Evolutionary conservation across 1,284 basidiomycete species (phyloP), one percentile per base, ranked within the genome.

Genomic region (Stygiomarasmius scandens): DNA sequence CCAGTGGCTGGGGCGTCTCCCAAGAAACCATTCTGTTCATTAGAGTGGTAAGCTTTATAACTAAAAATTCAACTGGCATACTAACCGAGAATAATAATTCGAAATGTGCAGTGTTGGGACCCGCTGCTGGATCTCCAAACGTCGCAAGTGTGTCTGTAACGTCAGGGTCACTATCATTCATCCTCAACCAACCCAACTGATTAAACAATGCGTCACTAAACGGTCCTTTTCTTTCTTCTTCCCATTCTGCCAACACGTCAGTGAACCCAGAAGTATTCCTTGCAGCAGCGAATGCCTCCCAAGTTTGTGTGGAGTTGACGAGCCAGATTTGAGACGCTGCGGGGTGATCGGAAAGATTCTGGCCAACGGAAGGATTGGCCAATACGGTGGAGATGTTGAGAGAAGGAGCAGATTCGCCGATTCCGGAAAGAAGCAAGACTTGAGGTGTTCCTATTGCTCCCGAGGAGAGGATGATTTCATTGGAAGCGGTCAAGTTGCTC

Each of bases 351-450:
- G 66, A 64, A 22, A 83, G 64, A 61, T 82, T 81, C 63, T 77
- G 70, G 14, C 81, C 80, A 27, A 80, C 78, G 53, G 69, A 66
- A 5, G 74, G 73, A 2, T 72, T 59, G 61, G 72, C 56, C 9
- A 74, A 58, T 10, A 76, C 61, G 1, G 70, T 53, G 23, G 57
- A 34, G 29, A 75, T 65, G 0, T 67, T 67, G 2, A 69, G n/a
- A 1, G 49, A 49, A 5, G 61, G 53, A 1, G 59, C 45, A 4
- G 60, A 20, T 49, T 68, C 55, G 14, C 82, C 81, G 56, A 83
- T 79, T 24, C 82, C 81, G 12, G 78, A 80, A 41, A 77, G 69
- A 48, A 76, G 65, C 12, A 82, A 72, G 23, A 82, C 69, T 49
- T 78, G 76, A 10, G 81, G 78, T 1, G 74, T 73, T 0, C 68